A percentile compares a stretch with the other conserved stretches of the same genome.
These are phyloP conservation scores for Ulmus americana DNA, from an alignment of 331 rosid species.

Conservation along the genomic window DNA sequence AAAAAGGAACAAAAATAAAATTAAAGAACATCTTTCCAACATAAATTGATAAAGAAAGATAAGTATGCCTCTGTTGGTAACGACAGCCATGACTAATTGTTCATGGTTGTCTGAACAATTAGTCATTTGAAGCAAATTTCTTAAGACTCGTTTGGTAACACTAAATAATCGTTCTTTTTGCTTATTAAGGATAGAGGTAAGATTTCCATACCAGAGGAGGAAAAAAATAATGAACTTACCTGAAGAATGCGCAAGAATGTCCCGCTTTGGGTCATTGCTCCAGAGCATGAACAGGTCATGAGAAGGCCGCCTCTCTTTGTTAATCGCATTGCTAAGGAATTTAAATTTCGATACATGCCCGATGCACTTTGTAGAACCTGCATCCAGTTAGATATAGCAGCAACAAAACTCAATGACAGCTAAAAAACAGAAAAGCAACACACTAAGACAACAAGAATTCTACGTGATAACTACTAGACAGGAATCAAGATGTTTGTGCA, in stretches of 20 bases:
- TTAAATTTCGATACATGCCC: conserved; percentile 78
- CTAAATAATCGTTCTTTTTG: not conserved
- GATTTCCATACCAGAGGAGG: not conserved
- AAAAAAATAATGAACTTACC: conserved; percentile 29
- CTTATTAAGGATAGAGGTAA: not conserved
- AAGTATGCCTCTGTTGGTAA: no score
- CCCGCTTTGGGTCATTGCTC: conserved; percentile 87
- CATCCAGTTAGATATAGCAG: conserved; percentile 14
- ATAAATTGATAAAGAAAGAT: no score
- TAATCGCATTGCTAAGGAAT: conserved; percentile 76
- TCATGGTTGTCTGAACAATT: no score
- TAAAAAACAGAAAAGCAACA: not conserved
- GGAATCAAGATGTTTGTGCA: no score
- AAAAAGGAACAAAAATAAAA: no score
- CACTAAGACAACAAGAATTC: not conserved
- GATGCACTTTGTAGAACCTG: conserved; percentile 74
- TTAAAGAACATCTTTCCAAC: no score
- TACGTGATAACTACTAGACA: not conserved
- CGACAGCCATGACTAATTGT: no score
- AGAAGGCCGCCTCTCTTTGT: conserved; percentile 79
- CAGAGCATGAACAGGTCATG: conserved; percentile 88
- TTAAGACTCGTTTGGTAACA: no score
- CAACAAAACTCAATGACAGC: not conserved
- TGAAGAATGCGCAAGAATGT: conserved; percentile 62
- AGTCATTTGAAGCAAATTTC: no score